Conservation (phyloP, 768 basidiomycete genomes). For the Ramaria sp. region DNA sequence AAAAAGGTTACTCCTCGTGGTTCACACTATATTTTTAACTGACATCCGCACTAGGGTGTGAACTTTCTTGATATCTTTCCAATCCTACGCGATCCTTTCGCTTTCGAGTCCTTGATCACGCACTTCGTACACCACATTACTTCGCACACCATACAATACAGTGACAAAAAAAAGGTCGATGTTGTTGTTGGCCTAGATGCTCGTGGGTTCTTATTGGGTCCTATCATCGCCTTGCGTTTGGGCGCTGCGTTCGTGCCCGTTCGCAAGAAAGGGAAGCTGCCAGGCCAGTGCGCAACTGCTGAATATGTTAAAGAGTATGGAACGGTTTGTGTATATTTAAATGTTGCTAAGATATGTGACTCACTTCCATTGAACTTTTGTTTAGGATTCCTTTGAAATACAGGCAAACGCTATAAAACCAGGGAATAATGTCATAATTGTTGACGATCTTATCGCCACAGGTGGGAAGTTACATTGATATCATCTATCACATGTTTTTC, state of each 20-base stretch:
- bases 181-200: constrained; percentile 94
- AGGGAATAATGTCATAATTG: constrained; percentile 74
- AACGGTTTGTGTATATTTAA: constrained; percentile 33
- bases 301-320: constrained; percentile 93
- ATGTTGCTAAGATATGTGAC: not conserved
- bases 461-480: constrained; percentile 36
- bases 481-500: not conserved
- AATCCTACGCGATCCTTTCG: constrained; percentile 72
- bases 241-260: constrained; percentile 96
- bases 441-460: constrained; percentile 96
- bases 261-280: constrained; percentile 90
- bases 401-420: constrained; percentile 75
- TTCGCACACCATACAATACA: constrained; percentile 56
- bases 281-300: constrained; percentile 65
- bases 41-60: constrained; percentile 52
- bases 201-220: constrained; percentile 90
- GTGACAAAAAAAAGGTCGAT: constrained; percentile 68
- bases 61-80: constrained; percentile 94
- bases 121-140: constrained; percentile 80
- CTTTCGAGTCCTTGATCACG: constrained; percentile 85
- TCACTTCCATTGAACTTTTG: not conserved
- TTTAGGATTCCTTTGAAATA: constrained; percentile 93
- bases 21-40: not conserved
- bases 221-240: constrained; percentile 79
- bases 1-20: constrained; percentile 55